A percentile compares a stretch with the other conserved stretches of the same genome.
phyloP scores from a whole-genome alignment of 164 flowering plant species.

The Stephania yunnanensis region DNA sequence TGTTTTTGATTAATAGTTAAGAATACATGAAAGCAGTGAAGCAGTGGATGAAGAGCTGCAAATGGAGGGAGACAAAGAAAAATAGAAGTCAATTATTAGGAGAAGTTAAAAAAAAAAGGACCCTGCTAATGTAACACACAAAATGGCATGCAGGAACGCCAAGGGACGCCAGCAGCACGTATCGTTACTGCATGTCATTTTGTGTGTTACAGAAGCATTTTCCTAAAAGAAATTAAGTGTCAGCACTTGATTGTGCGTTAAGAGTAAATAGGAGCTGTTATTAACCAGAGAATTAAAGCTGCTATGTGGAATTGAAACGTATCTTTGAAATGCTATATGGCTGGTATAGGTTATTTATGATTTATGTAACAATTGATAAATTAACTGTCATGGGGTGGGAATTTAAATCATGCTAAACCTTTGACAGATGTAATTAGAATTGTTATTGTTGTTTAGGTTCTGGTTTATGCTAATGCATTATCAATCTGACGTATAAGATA shows the following conservation, averaged over 20 bases:
- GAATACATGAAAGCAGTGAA: not conserved
- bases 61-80: too few relatives aligned
- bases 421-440: not conserved
- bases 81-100: too few relatives aligned
- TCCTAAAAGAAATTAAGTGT: not conserved
- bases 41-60: too few relatives aligned
- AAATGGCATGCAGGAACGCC: too few relatives aligned
- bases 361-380: too few relatives aligned
- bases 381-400: not conserved
- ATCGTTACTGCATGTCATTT: too few relatives aligned
- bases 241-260: not conserved
- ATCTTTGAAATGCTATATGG: not conserved
- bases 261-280: not conserved
- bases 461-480: not conserved
- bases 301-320: not conserved
- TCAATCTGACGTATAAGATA: not conserved
- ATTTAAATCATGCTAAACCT: not conserved
- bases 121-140: too few relatives aligned
- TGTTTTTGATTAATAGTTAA: not conserved
- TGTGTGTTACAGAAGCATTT: too few relatives aligned
- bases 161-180: too few relatives aligned
- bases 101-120: too few relatives aligned
- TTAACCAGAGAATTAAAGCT: not conserved
- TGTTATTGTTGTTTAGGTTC: not conserved
- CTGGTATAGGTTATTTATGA: too few relatives aligned